Evolutionary conservation across 2,329 filamentous ascomycete species (phyloP), one percentile per base, ranked within the genome.

Genomic region (Epichloe hybrida): DNA sequence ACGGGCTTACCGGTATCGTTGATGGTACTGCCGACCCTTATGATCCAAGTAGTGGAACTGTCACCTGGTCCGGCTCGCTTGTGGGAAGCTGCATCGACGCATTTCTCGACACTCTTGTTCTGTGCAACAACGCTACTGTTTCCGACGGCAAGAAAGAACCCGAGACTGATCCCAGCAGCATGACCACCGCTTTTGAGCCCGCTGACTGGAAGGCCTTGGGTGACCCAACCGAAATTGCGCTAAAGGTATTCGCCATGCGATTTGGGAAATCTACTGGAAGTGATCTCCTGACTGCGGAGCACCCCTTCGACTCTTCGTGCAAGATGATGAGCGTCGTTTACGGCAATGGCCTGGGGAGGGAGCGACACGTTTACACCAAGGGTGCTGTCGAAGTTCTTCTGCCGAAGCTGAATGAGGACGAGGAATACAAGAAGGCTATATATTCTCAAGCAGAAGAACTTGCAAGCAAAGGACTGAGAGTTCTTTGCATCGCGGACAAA

Each of bases 321-420:
- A 88, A 88, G 69, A 76, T 82, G 52, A 88, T 88, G 84, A 83
- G 81, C 38, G 83, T 87, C 46, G 75, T 86, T 31, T 86, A 83
- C 42, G 63, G 64, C 7, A 63, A 58, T 42, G 62, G 61, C 2
- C 17, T 64, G 15, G 66, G 66, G 23, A 60, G 62, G 11, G 61
- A 63, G 11, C 61, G 62, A 45, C 65, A 69, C 12, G 71, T 79
- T 17, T 80, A 77, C 55, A 74, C 75, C 59, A 81, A 81, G 59
- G 78, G 78, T 40, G 78, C 78, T 1, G 68, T 77, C 17, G 78
- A 81, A 60, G 69, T 74, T n/a, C 66, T 81, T 43, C 59, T 81
- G 27, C 75, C 76, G 2, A 68, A 76, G 9, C 65, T 79, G 27
- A 63, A 72, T 12, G 69, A 73, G 47, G 62, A 72, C 0, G 71